A percentile compares a stretch with the other conserved stretches of the same genome.
phyloP scores from a whole-genome alignment of 768 basidiomycete species.

The Rickenella mellea region DNA sequence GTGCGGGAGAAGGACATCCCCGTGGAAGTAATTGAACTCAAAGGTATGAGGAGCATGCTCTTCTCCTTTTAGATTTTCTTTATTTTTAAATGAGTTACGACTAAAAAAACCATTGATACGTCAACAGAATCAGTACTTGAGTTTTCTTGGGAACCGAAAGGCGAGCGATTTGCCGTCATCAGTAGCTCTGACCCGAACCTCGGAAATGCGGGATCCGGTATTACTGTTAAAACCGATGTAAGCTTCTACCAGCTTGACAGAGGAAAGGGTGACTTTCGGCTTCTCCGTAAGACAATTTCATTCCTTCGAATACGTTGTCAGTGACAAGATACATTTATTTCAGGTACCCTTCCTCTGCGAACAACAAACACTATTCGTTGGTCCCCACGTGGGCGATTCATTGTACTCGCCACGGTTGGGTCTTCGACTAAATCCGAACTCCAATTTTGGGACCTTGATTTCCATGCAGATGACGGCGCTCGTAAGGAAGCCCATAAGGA shows the following conservation, averaged over 20 bases:
- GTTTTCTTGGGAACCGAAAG: conserved; percentile 99
- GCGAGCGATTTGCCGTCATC: conserved; percentile 92
- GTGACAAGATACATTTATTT: conserved; percentile 2
- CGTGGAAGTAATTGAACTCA: conserved; percentile 94
- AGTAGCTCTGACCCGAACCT: conserved; percentile 91
- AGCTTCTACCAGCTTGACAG: conserved; percentile 93
- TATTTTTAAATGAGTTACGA: too few species aligned
- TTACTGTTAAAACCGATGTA: conserved; percentile 93
- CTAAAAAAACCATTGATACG: too few species aligned
- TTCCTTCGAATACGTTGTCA: conserved; percentile 3
- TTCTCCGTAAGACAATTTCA: conserved; percentile 52
- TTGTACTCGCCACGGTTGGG: conserved; percentile 92
- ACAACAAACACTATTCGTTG: conserved; percentile 93
- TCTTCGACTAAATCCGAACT: conserved; percentile 93
- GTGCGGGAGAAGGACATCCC: conserved; percentile 96
- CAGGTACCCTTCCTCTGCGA: conserved; percentile 72
- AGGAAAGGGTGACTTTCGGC: conserved; percentile 88
- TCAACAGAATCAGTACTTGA: conserved; percentile 87
- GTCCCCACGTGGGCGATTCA: conserved; percentile 94
- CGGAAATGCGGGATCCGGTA: conserved; percentile 80
- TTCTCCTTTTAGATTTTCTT: too few species aligned
- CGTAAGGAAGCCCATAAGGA: conserved; percentile 41
- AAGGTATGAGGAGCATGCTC: conserved; percentile 44
- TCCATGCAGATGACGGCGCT: conserved; percentile 54
- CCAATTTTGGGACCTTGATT: conserved; percentile 98